These are phyloP conservation scores for Closterium sp. DNA, from an alignment of 139 green algal genomes.

Conservation along the genomic window DNA sequence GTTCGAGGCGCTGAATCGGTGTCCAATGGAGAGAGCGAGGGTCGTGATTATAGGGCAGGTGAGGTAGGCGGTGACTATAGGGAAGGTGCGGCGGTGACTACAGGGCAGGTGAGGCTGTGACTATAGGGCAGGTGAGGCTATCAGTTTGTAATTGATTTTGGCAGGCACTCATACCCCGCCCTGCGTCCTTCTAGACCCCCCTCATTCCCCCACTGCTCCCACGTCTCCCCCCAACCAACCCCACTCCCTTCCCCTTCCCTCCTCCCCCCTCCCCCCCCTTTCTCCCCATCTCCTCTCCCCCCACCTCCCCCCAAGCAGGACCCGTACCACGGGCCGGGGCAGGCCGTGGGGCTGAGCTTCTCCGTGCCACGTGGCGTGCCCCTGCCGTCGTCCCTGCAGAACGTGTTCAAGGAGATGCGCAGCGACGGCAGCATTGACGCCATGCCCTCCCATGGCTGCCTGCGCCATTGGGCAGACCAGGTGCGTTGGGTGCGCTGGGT, in stretches of 20 bases:
- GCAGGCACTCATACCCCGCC: background rate
- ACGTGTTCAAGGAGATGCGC: constrained; percentile 79
- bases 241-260: too few species aligned
- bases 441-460: background rate
- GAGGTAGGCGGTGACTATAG: background rate
- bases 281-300: too few species aligned
- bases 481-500: background rate
- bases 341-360: constrained; percentile 96
- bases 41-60: constrained; percentile 62
- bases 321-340: constrained; percentile 85
- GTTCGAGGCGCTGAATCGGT: constrained; percentile 67
- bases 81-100: constrained; percentile 36
- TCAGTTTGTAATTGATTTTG: background rate
- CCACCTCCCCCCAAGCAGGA: constrained; percentile 60
- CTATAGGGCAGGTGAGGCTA: background rate
- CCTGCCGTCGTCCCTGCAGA: constrained; percentile 52
- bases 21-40: constrained; percentile 51
- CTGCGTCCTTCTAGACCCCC: background rate
- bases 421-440: constrained; percentile 52
- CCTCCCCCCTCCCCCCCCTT: too few species aligned
- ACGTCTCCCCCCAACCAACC: background rate
- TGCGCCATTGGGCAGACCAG: background rate
- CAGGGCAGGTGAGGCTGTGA: constrained; percentile 53
- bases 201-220: background rate
- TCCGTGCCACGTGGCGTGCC: constrained; percentile 74